Evolutionary conservation across 1,139 yeast species (phyloP), one percentile per base, ranked within the genome.

Genomic region (Spathaspora sp.): DNA sequence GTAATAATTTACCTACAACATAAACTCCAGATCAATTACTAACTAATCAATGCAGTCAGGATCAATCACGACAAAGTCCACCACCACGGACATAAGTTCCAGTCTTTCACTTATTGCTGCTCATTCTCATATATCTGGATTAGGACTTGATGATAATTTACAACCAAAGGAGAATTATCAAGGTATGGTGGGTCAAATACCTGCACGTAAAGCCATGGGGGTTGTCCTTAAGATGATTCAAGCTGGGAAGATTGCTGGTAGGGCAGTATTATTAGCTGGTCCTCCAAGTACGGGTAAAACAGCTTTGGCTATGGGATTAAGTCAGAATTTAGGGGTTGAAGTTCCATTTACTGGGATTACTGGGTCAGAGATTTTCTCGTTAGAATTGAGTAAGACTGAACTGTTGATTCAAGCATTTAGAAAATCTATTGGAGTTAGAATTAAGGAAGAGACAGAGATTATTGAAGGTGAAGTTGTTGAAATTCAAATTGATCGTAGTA

Each of bases 251-350:
- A 93, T 95, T 62, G 98, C 99, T 6, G 99, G 99, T 16, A 81
- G 98, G 56, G 98, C 98, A 1, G 95, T 91, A 27, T 72, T 95
- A 56, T 79, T 95, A 52, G 98, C 99, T 0, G 99, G 99, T 7
- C 99, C 99, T 8, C 99, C 99, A 29, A 87, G 96, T 1, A 95
- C 99, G 2, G 99, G 99, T 66, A 95, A 95, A 66, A 95, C 99
- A 9, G 99, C 99, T 44, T 84, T 95, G 60, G 99, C 99, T 25
- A 90, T 91, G 93, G 99, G 97, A 25, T 75, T 93, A 49, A 80
- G 97, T 10, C 98, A 93, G 66, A 82, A 84, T 42, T 76, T 95
- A 56, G 99, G 99, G 11, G 61, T 72, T 17, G 97, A 91, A 58
- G 97, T 95, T 39, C 99, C 99, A 39, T 95, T 95, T 67, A 93